These are phyloP conservation scores for Amanita phalloides DNA, from an alignment of 768 basidiomycete species.

Conservation along the genomic window DNA sequence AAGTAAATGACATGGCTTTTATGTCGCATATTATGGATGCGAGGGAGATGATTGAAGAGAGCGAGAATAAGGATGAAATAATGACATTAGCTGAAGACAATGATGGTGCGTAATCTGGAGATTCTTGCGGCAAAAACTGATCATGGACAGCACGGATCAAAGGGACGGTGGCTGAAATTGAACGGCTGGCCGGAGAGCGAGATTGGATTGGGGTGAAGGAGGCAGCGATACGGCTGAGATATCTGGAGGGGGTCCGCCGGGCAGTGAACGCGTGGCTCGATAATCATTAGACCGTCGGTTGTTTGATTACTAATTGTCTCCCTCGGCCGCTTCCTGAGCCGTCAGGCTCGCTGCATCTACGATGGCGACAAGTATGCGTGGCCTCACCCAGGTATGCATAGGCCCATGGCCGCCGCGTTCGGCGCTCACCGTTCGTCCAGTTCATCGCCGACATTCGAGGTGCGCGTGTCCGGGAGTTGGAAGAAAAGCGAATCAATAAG, in stretches of 20 bases:
- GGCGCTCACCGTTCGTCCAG: conserved; percentile 26
- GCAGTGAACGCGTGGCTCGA: conserved; percentile 35
- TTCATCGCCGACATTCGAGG: conserved; percentile 99
- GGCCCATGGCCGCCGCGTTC: neutral
- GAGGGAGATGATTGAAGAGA: conserved; percentile 66
- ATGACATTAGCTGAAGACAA: conserved; percentile 42
- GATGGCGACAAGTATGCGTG: conserved; percentile 90
- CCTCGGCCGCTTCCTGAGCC: conserved; percentile 77
- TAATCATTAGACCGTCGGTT: conserved; percentile 31
- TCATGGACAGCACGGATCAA: conserved; percentile 38
- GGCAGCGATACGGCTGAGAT: conserved; percentile 61
- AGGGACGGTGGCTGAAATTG: conserved; percentile 33
- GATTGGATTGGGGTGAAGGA: conserved; percentile 50
- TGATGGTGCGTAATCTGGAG: conserved; percentile 26
- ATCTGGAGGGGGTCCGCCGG: conserved; percentile 53
- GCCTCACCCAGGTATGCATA: conserved; percentile 72
- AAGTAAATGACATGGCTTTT: conserved; percentile 58
- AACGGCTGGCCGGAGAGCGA: conserved; percentile 33
- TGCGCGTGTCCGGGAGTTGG: conserved; percentile 89
- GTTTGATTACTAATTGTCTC: conserved; percentile 59
- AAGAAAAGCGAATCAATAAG: conserved; percentile 98
- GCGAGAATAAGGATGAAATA: conserved; percentile 37
- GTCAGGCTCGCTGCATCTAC: conserved; percentile 7
- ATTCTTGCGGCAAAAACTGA: conserved; percentile 2
- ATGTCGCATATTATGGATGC: conserved; percentile 72